A percentile compares a stretch with the other conserved stretches of the same genome.
Conservation (phyloP, 495 filamentous ascomycete genomes). For the Penicillium verhagenii region DNA sequence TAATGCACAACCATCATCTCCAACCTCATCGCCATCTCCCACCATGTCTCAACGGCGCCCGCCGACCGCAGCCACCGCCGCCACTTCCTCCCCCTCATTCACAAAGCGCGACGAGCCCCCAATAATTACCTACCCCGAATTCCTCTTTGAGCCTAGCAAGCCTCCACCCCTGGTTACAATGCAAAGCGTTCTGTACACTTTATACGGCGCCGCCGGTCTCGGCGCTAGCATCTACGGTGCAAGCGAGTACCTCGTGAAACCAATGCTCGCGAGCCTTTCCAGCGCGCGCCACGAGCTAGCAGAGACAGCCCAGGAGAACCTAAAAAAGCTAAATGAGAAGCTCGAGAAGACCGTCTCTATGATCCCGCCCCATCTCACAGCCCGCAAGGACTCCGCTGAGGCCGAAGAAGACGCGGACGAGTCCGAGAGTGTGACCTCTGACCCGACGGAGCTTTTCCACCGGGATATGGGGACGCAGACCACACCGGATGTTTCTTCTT, state of each 20-base stretch:
- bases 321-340: constrained; percentile 68
- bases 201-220: constrained; percentile 71
- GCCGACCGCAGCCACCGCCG: constrained; percentile 7
- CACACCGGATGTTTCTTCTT: constrained; percentile 46
- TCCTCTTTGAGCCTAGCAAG: constrained; percentile 64
- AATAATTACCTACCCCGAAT: constrained; percentile 98
- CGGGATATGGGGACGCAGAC: constrained; percentile 88
- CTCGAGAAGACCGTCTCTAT: constrained; percentile 70
- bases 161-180: constrained; percentile 79
- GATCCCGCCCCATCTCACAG: constrained; percentile 46
- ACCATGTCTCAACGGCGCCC: constrained; percentile 20
- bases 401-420: constrained; percentile 34
- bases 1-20: constrained; percentile 6
- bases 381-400: constrained; percentile 16
- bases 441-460: constrained; percentile 87
- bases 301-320: constrained; percentile 59
- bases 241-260: constrained; percentile 74
- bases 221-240: constrained; percentile 76
- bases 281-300: constrained; percentile 80
- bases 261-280: constrained; percentile 76
- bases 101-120: constrained; percentile 60
- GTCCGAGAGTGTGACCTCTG: constrained; percentile 49
- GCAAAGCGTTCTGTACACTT: constrained; percentile 67
- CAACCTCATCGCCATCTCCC: constrained; percentile 7
- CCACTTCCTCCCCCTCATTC: constrained; percentile 22